Percentiles rank a stretch among this genome's conserved stretches.
Evolutionary conservation across 2,329 filamentous ascomycete species (phyloP).

Genomic region (Paracamarosporium sp.): DNA sequence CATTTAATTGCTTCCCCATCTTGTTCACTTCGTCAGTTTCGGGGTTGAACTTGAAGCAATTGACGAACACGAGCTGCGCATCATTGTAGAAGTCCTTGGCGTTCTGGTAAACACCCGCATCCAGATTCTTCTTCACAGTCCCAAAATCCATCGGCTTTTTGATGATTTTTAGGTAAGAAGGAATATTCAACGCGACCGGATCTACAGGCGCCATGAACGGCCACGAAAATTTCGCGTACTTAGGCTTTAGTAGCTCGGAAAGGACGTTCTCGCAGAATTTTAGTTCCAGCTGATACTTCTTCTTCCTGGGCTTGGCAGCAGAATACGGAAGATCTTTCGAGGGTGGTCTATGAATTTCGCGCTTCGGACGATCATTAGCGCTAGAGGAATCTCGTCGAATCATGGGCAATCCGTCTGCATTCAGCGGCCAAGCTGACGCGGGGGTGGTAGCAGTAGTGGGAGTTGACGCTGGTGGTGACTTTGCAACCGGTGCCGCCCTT

Average conservation of each 20-base stretch:
- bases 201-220: conserved; percentile 88
- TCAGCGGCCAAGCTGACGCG: conserved; percentile 71
- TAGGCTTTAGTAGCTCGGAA: conserved; percentile 76
- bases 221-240: conserved; percentile 70
- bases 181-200: conserved; percentile 91
- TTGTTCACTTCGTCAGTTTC: conserved; percentile 74
- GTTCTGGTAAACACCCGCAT: conserved; percentile 77
- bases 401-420: conserved; percentile 77
- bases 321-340: conserved; percentile 90
- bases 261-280: conserved; percentile 88
- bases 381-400: conserved; percentile 86
- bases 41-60: conserved; percentile 94
- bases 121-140: conserved; percentile 81
- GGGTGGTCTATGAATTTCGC: conserved; percentile 90
- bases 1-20: conserved; percentile 75
- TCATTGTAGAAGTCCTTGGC: conserved; percentile 87
- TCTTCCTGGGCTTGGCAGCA: conserved; percentile 81
- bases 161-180: conserved; percentile 89
- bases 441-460: conserved; percentile 53
- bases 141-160: conserved; percentile 96
- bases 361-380: conserved; percentile 82
- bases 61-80: conserved; percentile 81
- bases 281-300: conserved; percentile 87
- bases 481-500: conserved; percentile 49
- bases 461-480: conserved; percentile 50